Percentiles rank a stretch among this genome's conserved stretches.
phyloP scores from a whole-genome alignment of 2,329 filamentous ascomycete species.

The Hyphodiscus sp. region DNA sequence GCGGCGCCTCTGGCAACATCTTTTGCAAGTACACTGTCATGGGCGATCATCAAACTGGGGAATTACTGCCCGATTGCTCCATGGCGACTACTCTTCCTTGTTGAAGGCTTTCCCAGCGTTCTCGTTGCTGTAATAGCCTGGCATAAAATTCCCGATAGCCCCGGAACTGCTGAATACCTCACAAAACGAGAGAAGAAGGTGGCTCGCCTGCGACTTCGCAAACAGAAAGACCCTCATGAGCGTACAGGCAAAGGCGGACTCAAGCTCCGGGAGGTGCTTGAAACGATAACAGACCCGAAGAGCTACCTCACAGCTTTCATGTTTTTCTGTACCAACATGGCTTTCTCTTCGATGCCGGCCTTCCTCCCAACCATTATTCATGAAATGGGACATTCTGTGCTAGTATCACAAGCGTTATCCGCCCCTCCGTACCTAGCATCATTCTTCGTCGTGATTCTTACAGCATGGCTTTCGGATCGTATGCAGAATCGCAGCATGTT shows the following conservation, averaged over 20 bases:
- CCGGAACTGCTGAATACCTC: constrained; percentile 58
- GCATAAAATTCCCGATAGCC: constrained; percentile 70
- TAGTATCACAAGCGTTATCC: constrained; percentile 68
- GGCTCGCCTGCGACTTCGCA: constrained; percentile 59
- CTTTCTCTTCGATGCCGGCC: constrained; percentile 80
- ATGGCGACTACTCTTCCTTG: constrained; percentile 78
- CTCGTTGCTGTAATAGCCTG: constrained; percentile 68
- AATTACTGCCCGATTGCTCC: constrained; percentile 62
- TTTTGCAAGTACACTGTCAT: constrained; percentile 74
- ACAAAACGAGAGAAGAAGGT: constrained; percentile 60
- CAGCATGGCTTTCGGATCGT: constrained; percentile 67
- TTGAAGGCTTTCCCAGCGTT: constrained; percentile 81
- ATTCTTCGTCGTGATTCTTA: constrained; percentile 65
- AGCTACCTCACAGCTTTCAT: constrained; percentile 72
- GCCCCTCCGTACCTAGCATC: constrained; percentile 76
- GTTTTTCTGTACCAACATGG: constrained; percentile 83
- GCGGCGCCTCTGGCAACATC: constrained; percentile 77
- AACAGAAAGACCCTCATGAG: constrained; percentile 15
- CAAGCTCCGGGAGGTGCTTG: constrained; percentile 48
- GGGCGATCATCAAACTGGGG: constrained; percentile 67
- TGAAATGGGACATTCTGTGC: constrained; percentile 65
- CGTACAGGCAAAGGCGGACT: constrained; percentile 33
- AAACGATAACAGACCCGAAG: constrained; percentile 58
- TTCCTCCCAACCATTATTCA: constrained; percentile 77
- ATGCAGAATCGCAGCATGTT: constrained; percentile 55